Evolutionary conservation across 768 basidiomycete genomes (phyloP), one percentile per base, ranked within the genome.

Genomic region (Rhizopogon vinicolor): DNA sequence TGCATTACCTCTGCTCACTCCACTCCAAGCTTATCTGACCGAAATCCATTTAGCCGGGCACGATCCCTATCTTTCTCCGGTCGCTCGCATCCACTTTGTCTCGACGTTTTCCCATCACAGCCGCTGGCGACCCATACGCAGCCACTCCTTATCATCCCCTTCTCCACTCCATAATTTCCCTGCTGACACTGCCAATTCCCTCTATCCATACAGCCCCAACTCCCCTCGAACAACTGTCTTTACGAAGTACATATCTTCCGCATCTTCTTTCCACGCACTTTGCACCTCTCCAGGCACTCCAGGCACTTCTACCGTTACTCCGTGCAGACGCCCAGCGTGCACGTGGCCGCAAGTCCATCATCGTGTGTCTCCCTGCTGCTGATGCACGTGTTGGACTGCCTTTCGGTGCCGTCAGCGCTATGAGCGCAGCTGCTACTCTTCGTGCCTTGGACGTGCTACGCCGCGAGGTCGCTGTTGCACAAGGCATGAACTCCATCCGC

Each of bases 61-160:
- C 85, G 3, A 78, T 91, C 48, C 78, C 84, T 0, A 75, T 83
- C 44, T 94, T 94, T 75, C 75, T 94, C 41, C 86, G 92, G 53
- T 93, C 91, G 7, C 74, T 95, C 40, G 78, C 84, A 3, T 87
- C 92, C 0, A 85, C 90, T 0, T 77, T 95, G 8, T 87, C 88
- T 16, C 86, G 91, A 59, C 82, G 84, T 46, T 95, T 92, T 72
- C 93, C 93, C 3, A 80, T 91, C 60, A 85, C 81, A 35, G 70
- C 84, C 7, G 74, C 88, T 3, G 93, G 93, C 25, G 93, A 95
- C 68, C 92, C 93, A 2, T 90, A 85, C 66, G 82, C 78, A 22
- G 76, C 86, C 0, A 82, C 85, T 22, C 74, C 83, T 28, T 70
- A 84, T 16, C 78, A 85, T 63, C 84, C 88, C 3, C 83, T 88